These are phyloP conservation scores for Boehmeria nivea DNA, from an alignment of 306 rosid species.

Conservation along the genomic window DNA sequence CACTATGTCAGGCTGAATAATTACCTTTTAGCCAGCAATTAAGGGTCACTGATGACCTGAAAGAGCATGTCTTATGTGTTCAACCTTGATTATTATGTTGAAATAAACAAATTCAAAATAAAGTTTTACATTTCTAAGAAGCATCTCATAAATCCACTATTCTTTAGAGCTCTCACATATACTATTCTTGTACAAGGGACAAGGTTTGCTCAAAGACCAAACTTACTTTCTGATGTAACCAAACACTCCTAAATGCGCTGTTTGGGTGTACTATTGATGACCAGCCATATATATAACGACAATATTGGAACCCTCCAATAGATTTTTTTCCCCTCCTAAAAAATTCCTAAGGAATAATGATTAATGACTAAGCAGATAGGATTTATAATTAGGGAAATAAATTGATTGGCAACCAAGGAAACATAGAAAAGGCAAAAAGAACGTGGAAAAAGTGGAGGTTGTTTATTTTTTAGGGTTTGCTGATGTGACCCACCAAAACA, in stretches of 20 bases:
- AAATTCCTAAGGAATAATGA: not conserved
- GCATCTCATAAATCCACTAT: too few species aligned
- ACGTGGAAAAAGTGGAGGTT: constrained; percentile 4
- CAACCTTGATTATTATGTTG: not conserved
- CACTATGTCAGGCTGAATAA: not conserved
- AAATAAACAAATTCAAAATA: not conserved
- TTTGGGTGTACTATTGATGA: not conserved
- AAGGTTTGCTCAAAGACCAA: too few species aligned
- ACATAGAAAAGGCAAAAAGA: not conserved
- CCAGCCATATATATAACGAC: not conserved
- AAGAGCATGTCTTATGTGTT: not conserved
- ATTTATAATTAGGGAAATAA: not conserved
- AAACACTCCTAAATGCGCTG: not conserved
- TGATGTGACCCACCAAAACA: not conserved
- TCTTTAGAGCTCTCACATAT: too few species aligned
- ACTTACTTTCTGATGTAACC: too few species aligned
- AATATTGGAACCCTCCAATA: too few species aligned
- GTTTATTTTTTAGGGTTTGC: too few species aligned
- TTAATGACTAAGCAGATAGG: constrained; percentile 16
- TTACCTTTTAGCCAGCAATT: not conserved
- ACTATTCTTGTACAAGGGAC: too few species aligned
- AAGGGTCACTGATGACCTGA: not conserved
- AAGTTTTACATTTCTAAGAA: too few species aligned
- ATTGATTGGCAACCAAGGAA: not conserved
- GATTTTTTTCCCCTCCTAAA: too few species aligned